phyloP scores from a whole-genome alignment of 23 red algal species.

The Cyanidiococcus yangmingshanensis region DNA sequence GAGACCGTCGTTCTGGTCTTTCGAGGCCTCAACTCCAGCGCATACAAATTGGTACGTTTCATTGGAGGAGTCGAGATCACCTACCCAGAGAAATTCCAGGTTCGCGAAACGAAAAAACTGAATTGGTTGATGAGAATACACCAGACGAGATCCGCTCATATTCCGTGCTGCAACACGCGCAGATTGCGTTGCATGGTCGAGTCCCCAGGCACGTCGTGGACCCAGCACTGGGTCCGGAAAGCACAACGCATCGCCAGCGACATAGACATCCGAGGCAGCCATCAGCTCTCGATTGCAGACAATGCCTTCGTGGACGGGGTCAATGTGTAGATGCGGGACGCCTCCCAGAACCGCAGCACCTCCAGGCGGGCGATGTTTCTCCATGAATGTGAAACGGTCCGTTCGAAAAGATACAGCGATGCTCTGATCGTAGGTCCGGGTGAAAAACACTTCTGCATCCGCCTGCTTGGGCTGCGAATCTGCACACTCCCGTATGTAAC shows the following conservation, averaged over 20 bases:
- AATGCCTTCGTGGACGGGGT: slow-evolving; percentile 2
- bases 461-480: background rate
- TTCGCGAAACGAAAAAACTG: background rate
- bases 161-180: slow-evolving; percentile 19
- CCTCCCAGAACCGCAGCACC: background rate
- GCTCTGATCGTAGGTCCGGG: slow-evolving; percentile 24
- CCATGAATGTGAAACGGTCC: slow-evolving; percentile 17
- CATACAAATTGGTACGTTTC: background rate
- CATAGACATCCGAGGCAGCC: slow-evolving; percentile 27
- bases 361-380: background rate
- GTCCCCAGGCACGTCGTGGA: slow-evolving; percentile 13
- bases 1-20: background rate
- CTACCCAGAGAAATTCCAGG: background rate
- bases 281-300: slow-evolving; percentile 28
- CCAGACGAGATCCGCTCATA: slow-evolving; percentile 21
- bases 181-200: background rate
- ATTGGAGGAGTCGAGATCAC: background rate
- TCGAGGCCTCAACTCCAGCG: background rate
- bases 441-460: slow-evolving; percentile 13
- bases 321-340: background rate
- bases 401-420: slow-evolving; percentile 20
- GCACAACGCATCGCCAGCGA: slow-evolving; percentile 21
- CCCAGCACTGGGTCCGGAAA: slow-evolving; percentile 17
- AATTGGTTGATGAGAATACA: background rate
- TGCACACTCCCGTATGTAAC: slow-evolving; percentile 9